Evolutionary conservation across 805 yeast species (phyloP).

Genomic region (Candida lessepsii): DNA sequence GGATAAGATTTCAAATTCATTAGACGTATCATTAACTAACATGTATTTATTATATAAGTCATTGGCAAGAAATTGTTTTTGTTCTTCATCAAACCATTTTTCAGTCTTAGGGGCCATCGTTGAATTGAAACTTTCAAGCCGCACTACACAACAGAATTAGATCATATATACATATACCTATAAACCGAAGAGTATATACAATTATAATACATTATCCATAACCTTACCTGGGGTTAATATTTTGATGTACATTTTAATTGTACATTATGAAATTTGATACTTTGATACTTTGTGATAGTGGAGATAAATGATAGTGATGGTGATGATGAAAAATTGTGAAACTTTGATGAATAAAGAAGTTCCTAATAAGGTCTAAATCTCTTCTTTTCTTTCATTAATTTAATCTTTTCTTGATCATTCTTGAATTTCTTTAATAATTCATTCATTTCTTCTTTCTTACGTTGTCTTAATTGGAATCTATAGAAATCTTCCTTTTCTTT

Average conservation of each 20-base stretch:
- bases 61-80: conserved; percentile 1
- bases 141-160: no score
- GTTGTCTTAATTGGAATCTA: conserved; percentile 92
- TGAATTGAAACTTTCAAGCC: not conserved
- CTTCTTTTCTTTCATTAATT: conserved; percentile 73
- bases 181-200: not conserved
- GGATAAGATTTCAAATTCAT: conserved; percentile 57
- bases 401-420: conserved; percentile 85
- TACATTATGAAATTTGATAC: no score
- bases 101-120: conserved; percentile 2
- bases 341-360: no score
- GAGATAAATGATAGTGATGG: no score
- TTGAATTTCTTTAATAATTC: conserved; percentile 80
- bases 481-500: conserved; percentile 89
- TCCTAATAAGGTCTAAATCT: conserved; percentile 78
- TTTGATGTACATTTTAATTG: no score
- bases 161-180: not conserved
- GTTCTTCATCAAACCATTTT: conserved; percentile 2
- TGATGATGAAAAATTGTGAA: no score
- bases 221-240: not conserved
- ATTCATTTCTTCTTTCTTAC: conserved; percentile 89
- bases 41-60: conserved; percentile 6
- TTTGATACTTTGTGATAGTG: no score
- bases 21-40: conserved; percentile 9
- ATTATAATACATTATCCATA: not conserved